phyloP scores from a whole-genome alignment of 2,329 filamentous ascomycete genomes.

The Ascochyta rabiei region DNA sequence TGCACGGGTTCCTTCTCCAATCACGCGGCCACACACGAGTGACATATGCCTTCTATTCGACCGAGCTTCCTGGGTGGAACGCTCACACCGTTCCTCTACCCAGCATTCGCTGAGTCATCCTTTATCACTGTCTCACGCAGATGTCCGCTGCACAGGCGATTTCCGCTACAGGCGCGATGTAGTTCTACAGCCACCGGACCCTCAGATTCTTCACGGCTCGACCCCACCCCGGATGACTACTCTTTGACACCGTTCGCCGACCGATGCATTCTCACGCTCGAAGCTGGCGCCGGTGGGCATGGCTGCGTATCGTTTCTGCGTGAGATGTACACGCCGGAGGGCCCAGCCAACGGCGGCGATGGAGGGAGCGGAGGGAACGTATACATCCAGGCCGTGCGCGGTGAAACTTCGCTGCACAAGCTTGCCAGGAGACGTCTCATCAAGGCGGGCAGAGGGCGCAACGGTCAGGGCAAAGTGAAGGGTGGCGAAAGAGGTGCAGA shows the following conservation, averaged over 20 bases:
- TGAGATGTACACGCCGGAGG: slow-evolving; percentile 86
- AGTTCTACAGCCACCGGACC: slow-evolving; percentile 33
- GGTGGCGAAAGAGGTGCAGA: slow-evolving; percentile 85
- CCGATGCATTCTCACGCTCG: slow-evolving; percentile 76
- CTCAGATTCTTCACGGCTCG: slow-evolving; percentile 56
- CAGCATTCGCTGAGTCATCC: slow-evolving; percentile 43
- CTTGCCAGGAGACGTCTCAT: slow-evolving; percentile 77
- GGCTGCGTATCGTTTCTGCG: slow-evolving; percentile 94
- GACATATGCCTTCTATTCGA: slow-evolving; percentile 43
- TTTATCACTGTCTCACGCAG: slow-evolving; percentile 30
- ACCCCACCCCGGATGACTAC: slow-evolving; percentile 85
- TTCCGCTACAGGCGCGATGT: slow-evolving; percentile 33
- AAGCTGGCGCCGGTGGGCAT: slow-evolving; percentile 82
- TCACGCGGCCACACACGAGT: not conserved
- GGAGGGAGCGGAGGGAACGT: slow-evolving; percentile 90
- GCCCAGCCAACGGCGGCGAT: slow-evolving; percentile 92
- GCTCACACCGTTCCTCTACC: slow-evolving; percentile 55
- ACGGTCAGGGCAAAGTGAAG: slow-evolving; percentile 75
- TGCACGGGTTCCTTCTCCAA: not conserved
- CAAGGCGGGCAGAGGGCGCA: slow-evolving; percentile 75
- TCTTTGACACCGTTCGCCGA: slow-evolving; percentile 83
- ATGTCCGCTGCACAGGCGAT: slow-evolving; percentile 22
- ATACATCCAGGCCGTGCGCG: slow-evolving; percentile 90
- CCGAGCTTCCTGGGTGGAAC: slow-evolving; percentile 40
- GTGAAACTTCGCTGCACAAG: slow-evolving; percentile 93